Evolutionary conservation across 164 flowering plant genomes (phyloP).

Genomic region (Kingdonia uniflora): DNA sequence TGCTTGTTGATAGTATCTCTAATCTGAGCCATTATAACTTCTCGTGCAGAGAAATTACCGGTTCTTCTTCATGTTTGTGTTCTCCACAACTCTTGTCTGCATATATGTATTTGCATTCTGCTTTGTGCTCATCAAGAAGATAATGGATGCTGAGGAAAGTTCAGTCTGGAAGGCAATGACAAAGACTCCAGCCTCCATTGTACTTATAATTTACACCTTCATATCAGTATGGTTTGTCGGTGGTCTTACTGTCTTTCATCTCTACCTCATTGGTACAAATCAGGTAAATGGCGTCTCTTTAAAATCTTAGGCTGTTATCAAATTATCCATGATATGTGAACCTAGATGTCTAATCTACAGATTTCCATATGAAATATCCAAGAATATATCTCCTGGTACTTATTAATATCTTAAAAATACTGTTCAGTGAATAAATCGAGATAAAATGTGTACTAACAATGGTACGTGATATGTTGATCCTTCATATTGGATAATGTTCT

Average conservation of each 20-base stretch:
- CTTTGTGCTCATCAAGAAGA: constrained; percentile 5
- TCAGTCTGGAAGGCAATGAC: constrained; percentile 8
- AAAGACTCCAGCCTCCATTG: constrained; percentile 8
- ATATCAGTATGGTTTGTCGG: constrained; percentile 9
- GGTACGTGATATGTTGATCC: no score
- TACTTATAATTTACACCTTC: constrained; percentile 7
- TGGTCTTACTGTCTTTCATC: constrained; percentile 8
- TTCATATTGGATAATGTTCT: no score
- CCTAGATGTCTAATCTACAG: no score
- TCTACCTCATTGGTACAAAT: constrained; percentile 9
- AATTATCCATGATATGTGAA: not conserved
- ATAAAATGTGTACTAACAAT: no score
- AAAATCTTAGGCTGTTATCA: not conserved
- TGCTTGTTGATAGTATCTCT: not conserved
- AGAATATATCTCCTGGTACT: no score
- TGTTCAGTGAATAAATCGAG: no score
- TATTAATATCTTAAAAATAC: no score
- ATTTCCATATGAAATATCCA: no score
- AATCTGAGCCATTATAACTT: not conserved
- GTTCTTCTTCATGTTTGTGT: constrained; percentile 11
- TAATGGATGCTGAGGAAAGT: not conserved
- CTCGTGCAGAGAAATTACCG: constrained; percentile 10
- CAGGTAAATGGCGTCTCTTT: constrained; percentile 1
- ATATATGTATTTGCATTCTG: constrained; percentile 9
- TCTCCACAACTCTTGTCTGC: constrained; percentile 8